These are phyloP conservation scores for Corylus heterophylla DNA, from an alignment of 306 rosid genomes.

Conservation along the genomic window DNA sequence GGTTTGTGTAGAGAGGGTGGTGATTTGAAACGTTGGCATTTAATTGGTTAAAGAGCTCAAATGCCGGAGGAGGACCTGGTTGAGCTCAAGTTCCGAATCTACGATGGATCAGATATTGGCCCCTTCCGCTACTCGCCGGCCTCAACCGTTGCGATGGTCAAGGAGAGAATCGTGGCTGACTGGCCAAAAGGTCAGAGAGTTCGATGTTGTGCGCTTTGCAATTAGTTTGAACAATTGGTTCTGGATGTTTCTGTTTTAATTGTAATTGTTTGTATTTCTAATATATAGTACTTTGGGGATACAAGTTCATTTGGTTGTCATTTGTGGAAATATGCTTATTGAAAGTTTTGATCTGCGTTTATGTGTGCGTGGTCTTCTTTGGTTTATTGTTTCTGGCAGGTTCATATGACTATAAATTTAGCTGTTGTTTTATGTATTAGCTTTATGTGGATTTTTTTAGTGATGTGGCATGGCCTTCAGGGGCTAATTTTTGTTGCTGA, in stretches of 20 bases:
- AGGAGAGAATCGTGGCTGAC: slow-evolving; percentile 75
- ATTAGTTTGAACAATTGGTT: not conserved
- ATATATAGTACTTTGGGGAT: not conserved
- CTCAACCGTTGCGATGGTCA: slow-evolving; percentile 67
- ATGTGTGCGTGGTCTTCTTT: not conserved
- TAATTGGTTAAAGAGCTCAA: slow-evolving; percentile 39
- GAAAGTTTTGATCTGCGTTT: not conserved
- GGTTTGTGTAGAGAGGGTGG: not conserved
- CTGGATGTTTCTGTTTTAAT: not conserved
- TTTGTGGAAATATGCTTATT: not conserved
- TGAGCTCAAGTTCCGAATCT: slow-evolving; percentile 88
- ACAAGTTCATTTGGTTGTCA: not conserved
- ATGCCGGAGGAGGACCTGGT: slow-evolving; percentile 88
- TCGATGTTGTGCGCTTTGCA: not conserved
- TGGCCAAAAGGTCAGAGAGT: slow-evolving; percentile 82
- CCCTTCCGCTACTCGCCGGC: slow-evolving; percentile 78
- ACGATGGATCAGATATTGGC: slow-evolving; percentile 89
- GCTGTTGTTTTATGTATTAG: not conserved
- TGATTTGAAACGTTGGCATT: slow-evolving; percentile 7
- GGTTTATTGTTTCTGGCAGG: not conserved
- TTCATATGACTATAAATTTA: not conserved
- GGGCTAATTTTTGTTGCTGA: not conserved
- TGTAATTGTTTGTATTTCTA: not conserved
- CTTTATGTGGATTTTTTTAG: not conserved
- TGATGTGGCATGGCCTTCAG: not conserved